These are phyloP conservation scores for Trametes cingulata DNA, from an alignment of 768 basidiomycete genomes.

Conservation along the genomic window DNA sequence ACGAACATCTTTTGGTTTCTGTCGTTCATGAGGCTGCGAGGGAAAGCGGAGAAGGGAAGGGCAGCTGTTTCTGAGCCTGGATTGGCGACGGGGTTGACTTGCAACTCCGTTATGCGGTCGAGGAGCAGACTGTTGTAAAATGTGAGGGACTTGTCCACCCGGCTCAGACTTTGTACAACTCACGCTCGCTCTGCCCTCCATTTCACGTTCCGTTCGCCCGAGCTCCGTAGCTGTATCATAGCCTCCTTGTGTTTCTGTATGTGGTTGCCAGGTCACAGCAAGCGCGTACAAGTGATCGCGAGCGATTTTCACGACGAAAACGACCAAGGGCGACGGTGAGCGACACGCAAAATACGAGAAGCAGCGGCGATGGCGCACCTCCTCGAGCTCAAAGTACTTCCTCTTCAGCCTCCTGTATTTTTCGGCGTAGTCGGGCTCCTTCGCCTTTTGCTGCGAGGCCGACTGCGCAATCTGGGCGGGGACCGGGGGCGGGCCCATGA, in stretches of 20 bases:
- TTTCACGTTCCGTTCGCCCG: constrained; percentile 63
- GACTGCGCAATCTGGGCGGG: constrained; percentile 37
- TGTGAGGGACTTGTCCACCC: constrained; percentile 3
- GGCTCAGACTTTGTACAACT: constrained; percentile 31
- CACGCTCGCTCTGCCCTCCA: constrained; percentile 66
- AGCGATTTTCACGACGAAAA: not conserved
- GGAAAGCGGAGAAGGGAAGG: constrained; percentile 48
- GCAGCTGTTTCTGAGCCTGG: constrained; percentile 24
- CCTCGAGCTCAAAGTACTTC: constrained; percentile 66
- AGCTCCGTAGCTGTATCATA: constrained; percentile 54
- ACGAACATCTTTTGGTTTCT: constrained; percentile 47
- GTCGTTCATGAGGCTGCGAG: constrained; percentile 46
- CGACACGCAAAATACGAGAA: not conserved
- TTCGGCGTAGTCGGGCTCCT: constrained; percentile 50
- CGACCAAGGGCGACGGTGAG: constrained; percentile 13
- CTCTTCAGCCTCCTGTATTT: constrained; percentile 69
- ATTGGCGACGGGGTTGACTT: constrained; percentile 40
- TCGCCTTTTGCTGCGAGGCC: constrained; percentile 30
- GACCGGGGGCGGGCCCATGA: constrained; percentile 52
- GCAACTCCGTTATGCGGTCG: constrained; percentile 63
- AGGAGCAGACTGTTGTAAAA: constrained; percentile 45
- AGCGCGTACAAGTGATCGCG: not conserved
- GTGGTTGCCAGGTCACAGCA: constrained; percentile 8
- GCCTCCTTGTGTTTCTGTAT: constrained; percentile 61
- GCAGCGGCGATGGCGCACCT: constrained; percentile 42